Base-by-base conservation (phyloP, 345 rosid genomes). In the Eucalyptus curtisii region DNA sequence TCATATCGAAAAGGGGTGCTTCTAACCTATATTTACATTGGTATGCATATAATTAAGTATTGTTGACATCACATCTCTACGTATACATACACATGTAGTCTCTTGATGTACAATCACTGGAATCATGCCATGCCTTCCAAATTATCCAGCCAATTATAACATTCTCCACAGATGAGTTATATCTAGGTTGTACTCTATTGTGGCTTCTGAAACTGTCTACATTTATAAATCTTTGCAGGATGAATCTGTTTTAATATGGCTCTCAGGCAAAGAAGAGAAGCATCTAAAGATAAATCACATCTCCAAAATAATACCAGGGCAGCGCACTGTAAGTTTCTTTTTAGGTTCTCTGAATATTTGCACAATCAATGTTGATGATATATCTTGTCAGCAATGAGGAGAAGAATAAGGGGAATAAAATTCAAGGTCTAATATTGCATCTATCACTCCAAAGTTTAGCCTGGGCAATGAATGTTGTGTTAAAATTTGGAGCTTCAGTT, bases 181-280 rank as follows among this genome's bases (percentile, higher is more conserved):
- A 40, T 50, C 45, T 50, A 50, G 47, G 49, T 50, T 33, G 30
- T 13, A 19, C 30, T 30, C 40, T 87, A 25, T 68, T 1, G 22
- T 68, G 37, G 49, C 37, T 64, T 61, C 22, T 76, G 27, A 76
- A 76, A 76, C 30, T 40, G 47, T 37, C 47, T 76, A 20, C 61
- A 57, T 27, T 53, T 37, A 13, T 84, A 53, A 22, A 49, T 86
- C 86, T 25, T 89, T 57, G 49, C 95, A 96, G 98, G 98, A 96
- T 90, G 98, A 95, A 89, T 94, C 96, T 88, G 90, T 92, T 90
- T 92, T 95, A 87, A 95, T 95, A 90, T 95, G 98, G 98, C 90
- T 94, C 89, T 95, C 98, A 31, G 97, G 98, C 80, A 95, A 94
- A 89, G 94, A 94, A 91, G 96, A 94, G 91, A 96, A 96, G 89